These are phyloP conservation scores for Clausena lansium DNA, from an alignment of 345 rosid species.

Conservation along the genomic window DNA sequence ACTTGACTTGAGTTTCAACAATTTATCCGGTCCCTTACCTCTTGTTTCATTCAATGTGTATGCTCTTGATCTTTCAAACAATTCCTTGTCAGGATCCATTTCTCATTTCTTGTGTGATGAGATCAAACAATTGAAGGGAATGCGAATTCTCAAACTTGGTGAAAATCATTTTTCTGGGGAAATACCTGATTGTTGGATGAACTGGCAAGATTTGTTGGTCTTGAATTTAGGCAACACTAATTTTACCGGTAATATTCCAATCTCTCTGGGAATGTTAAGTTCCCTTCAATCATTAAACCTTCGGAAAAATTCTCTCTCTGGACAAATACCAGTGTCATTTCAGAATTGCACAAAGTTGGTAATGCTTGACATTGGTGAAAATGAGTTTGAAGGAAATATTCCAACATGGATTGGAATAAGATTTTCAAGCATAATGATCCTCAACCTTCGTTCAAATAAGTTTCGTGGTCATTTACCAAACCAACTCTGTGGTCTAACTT, in stretches of 20 bases:
- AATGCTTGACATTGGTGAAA: neutral
- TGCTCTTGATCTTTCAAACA: conserved; percentile 16
- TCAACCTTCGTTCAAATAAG: conserved; percentile 20
- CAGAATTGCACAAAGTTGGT: neutral
- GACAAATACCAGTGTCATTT: neutral
- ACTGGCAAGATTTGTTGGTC: neutral
- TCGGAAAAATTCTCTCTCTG: no score
- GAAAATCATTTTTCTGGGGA: conserved; percentile 26
- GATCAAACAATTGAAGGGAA: neutral
- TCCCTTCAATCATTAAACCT: neutral
- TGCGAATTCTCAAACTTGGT: conserved; percentile 33
- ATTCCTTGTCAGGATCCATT: neutral
- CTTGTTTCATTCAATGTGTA: neutral
- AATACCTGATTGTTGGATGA: conserved; percentile 28
- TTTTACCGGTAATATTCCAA: neutral
- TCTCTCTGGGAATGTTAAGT: neutral
- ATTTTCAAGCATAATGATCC: neutral
- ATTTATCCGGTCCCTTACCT: conserved; percentile 20
- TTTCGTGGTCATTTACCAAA: conserved; percentile 24
- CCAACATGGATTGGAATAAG: conserved; percentile 15
- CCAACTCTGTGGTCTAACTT: conserved; percentile 5
- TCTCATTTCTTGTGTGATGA: conserved; percentile 20
- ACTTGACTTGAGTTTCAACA: conserved; percentile 28
- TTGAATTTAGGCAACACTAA: conserved; percentile 7
- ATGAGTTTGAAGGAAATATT: conserved; percentile 6